phyloP scores from a whole-genome alignment of 1,139 yeast genomes.

The Yamadazyma epiphylla region DNA sequence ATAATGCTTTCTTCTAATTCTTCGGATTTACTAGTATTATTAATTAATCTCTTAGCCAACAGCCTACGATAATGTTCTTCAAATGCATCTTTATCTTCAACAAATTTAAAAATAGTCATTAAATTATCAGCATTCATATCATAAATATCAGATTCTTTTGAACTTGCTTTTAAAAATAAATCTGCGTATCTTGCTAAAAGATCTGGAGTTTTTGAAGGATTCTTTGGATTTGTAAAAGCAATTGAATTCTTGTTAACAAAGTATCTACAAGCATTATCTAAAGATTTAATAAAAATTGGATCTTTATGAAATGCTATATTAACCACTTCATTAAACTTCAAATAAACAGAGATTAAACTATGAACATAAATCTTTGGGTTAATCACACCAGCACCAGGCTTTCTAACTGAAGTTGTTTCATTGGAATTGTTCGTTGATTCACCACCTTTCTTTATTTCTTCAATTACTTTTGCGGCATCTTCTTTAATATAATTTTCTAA shows the following conservation, averaged over 20 bases:
- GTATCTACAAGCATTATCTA: slow-evolving; percentile 83
- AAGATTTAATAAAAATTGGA: slow-evolving; percentile 77
- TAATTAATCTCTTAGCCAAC: slow-evolving; percentile 84
- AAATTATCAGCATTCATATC: slow-evolving; percentile 82
- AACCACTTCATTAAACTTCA: slow-evolving; percentile 66
- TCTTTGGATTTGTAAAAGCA: slow-evolving; percentile 54
- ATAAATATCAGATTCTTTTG: slow-evolving; percentile 62
- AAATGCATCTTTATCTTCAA: slow-evolving; percentile 93
- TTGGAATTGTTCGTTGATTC: slow-evolving; percentile 19
- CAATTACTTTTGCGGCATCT: slow-evolving; percentile 69
- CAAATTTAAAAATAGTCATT: slow-evolving; percentile 81
- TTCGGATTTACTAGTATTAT: slow-evolving; percentile 77
- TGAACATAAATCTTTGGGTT: slow-evolving; percentile 83
- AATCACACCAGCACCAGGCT: slow-evolving; percentile 25
- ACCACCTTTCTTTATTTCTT: slow-evolving; percentile 50
- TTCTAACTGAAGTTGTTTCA: slow-evolving; percentile 17
- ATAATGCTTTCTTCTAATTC: slow-evolving; percentile 85
- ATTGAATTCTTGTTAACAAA: slow-evolving; percentile 81
- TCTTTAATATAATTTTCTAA: slow-evolving; percentile 72
- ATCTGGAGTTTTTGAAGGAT: slow-evolving; percentile 75
- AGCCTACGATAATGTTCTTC: slow-evolving; percentile 89
- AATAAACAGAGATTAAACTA: slow-evolving; percentile 67
- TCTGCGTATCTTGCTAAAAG: slow-evolving; percentile 88
- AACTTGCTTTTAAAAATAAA: slow-evolving; percentile 69
- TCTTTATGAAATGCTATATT: slow-evolving; percentile 68